Percentiles rank a stretch among this genome's conserved stretches.
These are phyloP conservation scores for Naganishia vishniacii DNA, from an alignment of 768 basidiomycete species.

Conservation along the genomic window DNA sequence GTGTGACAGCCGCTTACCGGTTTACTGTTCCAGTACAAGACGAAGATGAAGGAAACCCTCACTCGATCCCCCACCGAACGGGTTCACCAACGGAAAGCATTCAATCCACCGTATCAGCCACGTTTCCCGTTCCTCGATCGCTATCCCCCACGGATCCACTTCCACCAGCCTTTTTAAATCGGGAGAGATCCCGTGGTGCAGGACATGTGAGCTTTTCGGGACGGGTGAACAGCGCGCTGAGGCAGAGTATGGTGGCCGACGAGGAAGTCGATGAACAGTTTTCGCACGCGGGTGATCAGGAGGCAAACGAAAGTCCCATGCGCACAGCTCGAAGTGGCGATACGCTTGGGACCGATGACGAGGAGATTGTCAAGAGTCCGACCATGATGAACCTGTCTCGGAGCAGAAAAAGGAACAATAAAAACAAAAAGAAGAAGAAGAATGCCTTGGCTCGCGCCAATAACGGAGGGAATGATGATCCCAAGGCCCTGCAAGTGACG, in stretches of 20 bases:
- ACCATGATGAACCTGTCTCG: constrained; percentile 7
- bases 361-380: constrained; percentile 14
- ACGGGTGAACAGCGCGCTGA: not conserved
- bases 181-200: not conserved
- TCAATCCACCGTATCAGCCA: not conserved
- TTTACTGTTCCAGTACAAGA: not conserved
- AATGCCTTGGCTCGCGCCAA: not conserved
- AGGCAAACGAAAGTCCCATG: no score
- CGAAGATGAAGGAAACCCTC: constrained; percentile 14
- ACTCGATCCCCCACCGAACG: not conserved
- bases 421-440: constrained; percentile 30
- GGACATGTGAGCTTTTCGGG: not conserved
- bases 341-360: constrained; percentile 6
- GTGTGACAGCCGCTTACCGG: no score
- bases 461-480: not conserved
- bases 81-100: not conserved
- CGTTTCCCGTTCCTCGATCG: not conserved
- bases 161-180: not conserved
- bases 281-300: not conserved
- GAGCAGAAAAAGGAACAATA: constrained; percentile 25
- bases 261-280: constrained; percentile 5
- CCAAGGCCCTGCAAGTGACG: not conserved
- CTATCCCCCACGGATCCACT: constrained; percentile 12
- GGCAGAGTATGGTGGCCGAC: constrained; percentile 4
- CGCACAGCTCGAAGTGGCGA: not conserved